Evolutionary conservation across 495 filamentous ascomycete genomes (phyloP).

Genomic region (Xylaria flabelliformis): DNA sequence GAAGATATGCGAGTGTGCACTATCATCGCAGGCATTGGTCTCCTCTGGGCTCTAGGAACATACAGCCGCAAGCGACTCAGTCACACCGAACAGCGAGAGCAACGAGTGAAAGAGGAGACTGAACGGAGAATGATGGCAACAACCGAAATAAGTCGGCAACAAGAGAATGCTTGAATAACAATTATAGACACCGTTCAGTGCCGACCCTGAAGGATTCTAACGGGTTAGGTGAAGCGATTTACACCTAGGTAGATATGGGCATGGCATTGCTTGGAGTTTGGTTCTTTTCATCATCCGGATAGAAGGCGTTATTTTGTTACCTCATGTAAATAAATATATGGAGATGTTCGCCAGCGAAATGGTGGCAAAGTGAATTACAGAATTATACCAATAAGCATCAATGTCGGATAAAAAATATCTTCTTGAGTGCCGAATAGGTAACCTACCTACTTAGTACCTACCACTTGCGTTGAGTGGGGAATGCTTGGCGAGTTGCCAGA

Average conservation of each 20-base stretch:
- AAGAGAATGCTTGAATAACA: background rate
- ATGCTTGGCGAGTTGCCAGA: background rate
- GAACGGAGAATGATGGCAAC: conserved; percentile 14
- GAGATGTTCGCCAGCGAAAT: background rate
- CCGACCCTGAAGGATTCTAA: background rate
- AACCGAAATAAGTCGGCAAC: background rate
- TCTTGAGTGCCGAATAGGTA: background rate
- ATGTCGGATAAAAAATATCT: background rate
- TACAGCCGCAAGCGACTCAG: conserved; percentile 38
- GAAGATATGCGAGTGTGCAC: conserved; percentile 49
- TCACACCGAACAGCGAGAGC: conserved; percentile 33
- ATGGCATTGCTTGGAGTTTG: background rate
- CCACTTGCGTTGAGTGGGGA: background rate
- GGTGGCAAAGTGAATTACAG: background rate
- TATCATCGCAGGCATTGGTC: conserved; percentile 41
- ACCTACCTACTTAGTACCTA: too few species aligned
- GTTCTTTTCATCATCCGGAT: background rate
- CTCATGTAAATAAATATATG: background rate
- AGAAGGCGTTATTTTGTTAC: background rate
- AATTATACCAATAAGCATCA: background rate
- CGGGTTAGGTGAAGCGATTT: background rate
- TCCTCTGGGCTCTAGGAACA: conserved; percentile 40
- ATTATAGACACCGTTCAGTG: background rate
- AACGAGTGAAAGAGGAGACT: conserved; percentile 30
- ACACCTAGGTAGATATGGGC: too few species aligned